These are phyloP conservation scores for Suillus cothurnatus DNA, from an alignment of 768 basidiomycete species.

Conservation along the genomic window DNA sequence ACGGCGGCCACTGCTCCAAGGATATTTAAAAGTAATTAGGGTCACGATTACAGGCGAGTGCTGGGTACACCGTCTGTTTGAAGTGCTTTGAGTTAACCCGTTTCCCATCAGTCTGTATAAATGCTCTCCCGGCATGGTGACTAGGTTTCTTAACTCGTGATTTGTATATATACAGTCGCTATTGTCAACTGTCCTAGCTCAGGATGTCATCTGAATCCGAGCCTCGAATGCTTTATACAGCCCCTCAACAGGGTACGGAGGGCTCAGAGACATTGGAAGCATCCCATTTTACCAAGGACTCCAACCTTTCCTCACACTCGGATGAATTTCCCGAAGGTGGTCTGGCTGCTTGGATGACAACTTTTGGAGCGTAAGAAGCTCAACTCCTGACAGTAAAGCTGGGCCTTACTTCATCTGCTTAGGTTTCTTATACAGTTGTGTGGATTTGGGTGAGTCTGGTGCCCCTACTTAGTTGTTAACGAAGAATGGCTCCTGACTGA, in stretches of 20 bases:
- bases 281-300: neutral
- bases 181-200: neutral
- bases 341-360: slow-evolving; percentile 31
- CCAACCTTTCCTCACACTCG: neutral
- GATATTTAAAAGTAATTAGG: neutral
- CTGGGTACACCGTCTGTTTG: neutral
- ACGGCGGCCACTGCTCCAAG: neutral
- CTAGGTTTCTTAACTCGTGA: neutral
- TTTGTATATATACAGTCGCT: neutral
- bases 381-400: neutral
- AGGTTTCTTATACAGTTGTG: slow-evolving; percentile 42
- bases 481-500: neutral
- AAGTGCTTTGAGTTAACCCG: neutral
- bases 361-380: slow-evolving; percentile 29
- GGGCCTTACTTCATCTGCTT: neutral
- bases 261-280: neutral
- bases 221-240: neutral
- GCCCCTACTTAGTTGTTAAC: neutral
- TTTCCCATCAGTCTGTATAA: neutral
- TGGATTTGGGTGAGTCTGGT: slow-evolving; percentile 33
- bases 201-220: neutral
- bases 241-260: neutral
- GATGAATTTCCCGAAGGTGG: slow-evolving; percentile 32
- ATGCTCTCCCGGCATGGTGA: neutral
- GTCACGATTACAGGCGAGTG: neutral